A percentile compares a stretch with the other conserved stretches of the same genome.
Evolutionary conservation across 2,329 filamentous ascomycete genomes (phyloP).

Genomic region (Colletotrichum cuscutae): DNA sequence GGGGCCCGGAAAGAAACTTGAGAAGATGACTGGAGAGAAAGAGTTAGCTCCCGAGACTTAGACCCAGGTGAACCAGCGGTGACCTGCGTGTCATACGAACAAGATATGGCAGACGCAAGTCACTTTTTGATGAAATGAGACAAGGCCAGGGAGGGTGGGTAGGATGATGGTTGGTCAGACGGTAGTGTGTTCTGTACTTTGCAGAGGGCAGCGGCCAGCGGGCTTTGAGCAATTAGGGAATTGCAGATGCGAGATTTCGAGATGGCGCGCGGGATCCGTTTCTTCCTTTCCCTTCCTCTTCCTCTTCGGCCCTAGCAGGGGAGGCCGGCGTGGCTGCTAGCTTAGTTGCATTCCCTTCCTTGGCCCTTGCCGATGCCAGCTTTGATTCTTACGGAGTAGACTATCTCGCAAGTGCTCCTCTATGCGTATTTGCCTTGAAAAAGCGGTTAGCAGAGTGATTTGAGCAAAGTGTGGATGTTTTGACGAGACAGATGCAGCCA

Average conservation of each 20-base stretch:
- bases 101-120: constrained; percentile 21
- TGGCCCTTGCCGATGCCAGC: neutral
- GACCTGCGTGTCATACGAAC: constrained; percentile 23
- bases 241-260: neutral
- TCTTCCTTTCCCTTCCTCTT: neutral
- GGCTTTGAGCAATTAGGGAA: neutral
- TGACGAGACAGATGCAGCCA: constrained; percentile 15
- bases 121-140: constrained; percentile 27
- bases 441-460: neutral
- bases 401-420: neutral
- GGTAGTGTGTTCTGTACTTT: no score
- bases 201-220: no score
- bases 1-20: neutral
- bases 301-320: neutral
- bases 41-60: neutral
- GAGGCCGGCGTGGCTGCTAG: neutral
- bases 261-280: constrained; percentile 29
- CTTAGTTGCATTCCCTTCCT: neutral
- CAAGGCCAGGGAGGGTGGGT: constrained; percentile 2
- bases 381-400: neutral
- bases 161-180: neutral
- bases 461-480: neutral
- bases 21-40: neutral
- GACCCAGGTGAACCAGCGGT: constrained; percentile 29
- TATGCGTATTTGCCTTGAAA: neutral